Evolutionary conservation across 352 stramenopile genomes (phyloP).

Genomic region (Albugo laibachii): DNA sequence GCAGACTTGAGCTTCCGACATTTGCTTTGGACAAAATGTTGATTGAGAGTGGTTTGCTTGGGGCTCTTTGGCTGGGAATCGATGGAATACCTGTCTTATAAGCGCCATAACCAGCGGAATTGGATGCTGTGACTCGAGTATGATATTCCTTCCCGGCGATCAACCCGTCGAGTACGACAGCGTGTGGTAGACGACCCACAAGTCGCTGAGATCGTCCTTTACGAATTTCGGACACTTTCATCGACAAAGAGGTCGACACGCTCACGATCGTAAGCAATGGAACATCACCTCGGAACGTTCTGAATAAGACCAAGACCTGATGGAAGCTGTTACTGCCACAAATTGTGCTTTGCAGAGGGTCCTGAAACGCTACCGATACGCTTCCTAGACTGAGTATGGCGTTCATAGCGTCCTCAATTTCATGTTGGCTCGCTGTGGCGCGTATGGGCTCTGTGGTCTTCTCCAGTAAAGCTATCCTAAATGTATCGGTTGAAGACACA

Average conservation of each 20-base stretch:
- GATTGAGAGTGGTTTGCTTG: slow-evolving; percentile 34
- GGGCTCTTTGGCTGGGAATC: slow-evolving; percentile 26
- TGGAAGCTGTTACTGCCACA: slow-evolving; percentile 16
- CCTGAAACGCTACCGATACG: slow-evolving; percentile 23
- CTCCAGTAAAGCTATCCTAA: slow-evolving; percentile 44
- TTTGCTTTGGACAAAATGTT: slow-evolving; percentile 4
- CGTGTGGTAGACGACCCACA: slow-evolving; percentile 61
- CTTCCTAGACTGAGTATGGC: slow-evolving; percentile 29
- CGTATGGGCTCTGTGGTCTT: slow-evolving; percentile 20
- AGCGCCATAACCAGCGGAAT: slow-evolving; percentile 80
- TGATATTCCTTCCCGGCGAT: slow-evolving; percentile 59
- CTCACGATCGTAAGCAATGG: slow-evolving; percentile 9
- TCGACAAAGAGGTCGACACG: not conserved
- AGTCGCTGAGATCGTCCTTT: slow-evolving; percentile 35
- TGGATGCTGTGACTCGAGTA: slow-evolving; percentile 86
- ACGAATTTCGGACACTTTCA: slow-evolving; percentile 15
- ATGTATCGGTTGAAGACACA: slow-evolving; percentile 12
- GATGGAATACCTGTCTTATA: slow-evolving; percentile 30
- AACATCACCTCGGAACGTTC: slow-evolving; percentile 28
- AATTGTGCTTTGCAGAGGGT: slow-evolving; percentile 16
- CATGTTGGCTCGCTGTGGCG: slow-evolving; percentile 14
- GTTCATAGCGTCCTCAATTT: slow-evolving; percentile 32
- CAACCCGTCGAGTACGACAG: slow-evolving; percentile 67
- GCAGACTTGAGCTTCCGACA: slow-evolving; percentile 27
- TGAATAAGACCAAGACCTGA: slow-evolving; percentile 32